Percentiles rank a stretch among this genome's conserved stretches.
These are phyloP conservation scores for Penicillium longicatenatum DNA, from an alignment of 495 filamentous ascomycete genomes.

Conservation along the genomic window DNA sequence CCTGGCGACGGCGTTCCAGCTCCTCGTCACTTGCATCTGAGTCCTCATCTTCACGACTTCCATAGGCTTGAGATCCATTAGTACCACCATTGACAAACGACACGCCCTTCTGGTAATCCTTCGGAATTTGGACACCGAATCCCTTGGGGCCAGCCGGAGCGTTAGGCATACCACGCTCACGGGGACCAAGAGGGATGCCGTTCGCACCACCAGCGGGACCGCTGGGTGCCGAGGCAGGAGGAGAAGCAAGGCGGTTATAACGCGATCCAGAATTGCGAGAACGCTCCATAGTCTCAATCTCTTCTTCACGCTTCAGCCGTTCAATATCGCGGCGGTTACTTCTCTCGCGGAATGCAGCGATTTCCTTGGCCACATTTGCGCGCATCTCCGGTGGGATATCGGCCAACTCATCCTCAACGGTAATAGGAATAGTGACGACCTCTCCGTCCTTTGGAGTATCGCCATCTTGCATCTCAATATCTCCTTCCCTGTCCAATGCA, in stretches of 20 bases:
- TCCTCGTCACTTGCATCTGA: constrained; percentile 87
- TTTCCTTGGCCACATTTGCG: constrained; percentile 94
- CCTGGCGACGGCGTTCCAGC: constrained; percentile 70
- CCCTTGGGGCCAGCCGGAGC: constrained; percentile 80
- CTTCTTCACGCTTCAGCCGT: constrained; percentile 82
- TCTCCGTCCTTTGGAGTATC: constrained; percentile 62
- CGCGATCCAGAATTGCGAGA: constrained; percentile 67
- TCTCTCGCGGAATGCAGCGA: constrained; percentile 88
- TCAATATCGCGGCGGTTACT: constrained; percentile 88
- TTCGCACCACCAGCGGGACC: constrained; percentile 76
- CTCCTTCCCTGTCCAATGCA: constrained; percentile 62
- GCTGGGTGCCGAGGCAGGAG: constrained; percentile 63
- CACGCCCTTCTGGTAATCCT: constrained; percentile 80
- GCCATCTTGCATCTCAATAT: constrained; percentile 69
- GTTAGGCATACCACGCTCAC: constrained; percentile 67
- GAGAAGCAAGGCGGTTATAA: constrained; percentile 69
- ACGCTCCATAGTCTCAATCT: constrained; percentile 85
- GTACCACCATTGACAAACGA: constrained; percentile 83
- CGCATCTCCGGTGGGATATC: constrained; percentile 97
- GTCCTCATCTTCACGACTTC: constrained; percentile 79
- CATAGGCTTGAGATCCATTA: constrained; percentile 58
- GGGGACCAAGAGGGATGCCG: constrained; percentile 82
- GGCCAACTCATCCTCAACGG: constrained; percentile 88
- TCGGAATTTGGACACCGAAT: constrained; percentile 69
- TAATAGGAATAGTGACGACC: constrained; percentile 88